Conservation (phyloP, 352 stramenopile genomes). For the Pythium pyrilobum region DNA sequence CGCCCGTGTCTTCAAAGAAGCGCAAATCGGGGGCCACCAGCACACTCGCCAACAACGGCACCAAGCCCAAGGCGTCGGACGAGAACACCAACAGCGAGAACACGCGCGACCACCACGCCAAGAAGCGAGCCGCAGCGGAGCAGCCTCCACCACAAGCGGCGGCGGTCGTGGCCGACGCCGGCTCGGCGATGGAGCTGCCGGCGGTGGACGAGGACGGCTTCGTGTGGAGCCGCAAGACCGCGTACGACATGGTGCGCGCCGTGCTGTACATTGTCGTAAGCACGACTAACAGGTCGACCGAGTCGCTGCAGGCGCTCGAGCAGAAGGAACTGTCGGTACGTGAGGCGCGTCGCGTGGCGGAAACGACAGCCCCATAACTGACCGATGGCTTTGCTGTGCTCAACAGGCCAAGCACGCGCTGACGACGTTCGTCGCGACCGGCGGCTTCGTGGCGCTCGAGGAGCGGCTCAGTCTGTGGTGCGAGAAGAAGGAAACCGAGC, state of each 20-base stretch:
- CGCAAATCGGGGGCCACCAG: background rate
- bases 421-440: constrained; percentile 39
- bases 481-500: constrained; percentile 36
- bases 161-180: background rate
- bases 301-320: constrained; percentile 6
- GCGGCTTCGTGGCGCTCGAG: constrained; percentile 38
- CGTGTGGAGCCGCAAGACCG: constrained; percentile 21
- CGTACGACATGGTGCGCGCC: constrained; percentile 48
- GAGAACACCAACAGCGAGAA: constrained; percentile 17
- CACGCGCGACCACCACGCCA: background rate
- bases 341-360: background rate
- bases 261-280: constrained; percentile 56
- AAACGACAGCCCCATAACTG: background rate
- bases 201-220: constrained; percentile 3
- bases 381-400: background rate
- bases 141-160: no score
- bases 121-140: background rate
- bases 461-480: constrained; percentile 46
- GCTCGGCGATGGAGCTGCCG: background rate
- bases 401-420: constrained; percentile 46
- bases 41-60: no score
- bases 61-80: no score
- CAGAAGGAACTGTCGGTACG: constrained; percentile 33
- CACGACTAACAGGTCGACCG: constrained; percentile 22
- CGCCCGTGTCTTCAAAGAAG: constrained; percentile 4